Percentiles rank a stretch among this genome's conserved stretches.
These are phyloP conservation scores for Globisporangium echinulatum DNA, from an alignment of 352 stramenopile species.

Conservation along the genomic window DNA sequence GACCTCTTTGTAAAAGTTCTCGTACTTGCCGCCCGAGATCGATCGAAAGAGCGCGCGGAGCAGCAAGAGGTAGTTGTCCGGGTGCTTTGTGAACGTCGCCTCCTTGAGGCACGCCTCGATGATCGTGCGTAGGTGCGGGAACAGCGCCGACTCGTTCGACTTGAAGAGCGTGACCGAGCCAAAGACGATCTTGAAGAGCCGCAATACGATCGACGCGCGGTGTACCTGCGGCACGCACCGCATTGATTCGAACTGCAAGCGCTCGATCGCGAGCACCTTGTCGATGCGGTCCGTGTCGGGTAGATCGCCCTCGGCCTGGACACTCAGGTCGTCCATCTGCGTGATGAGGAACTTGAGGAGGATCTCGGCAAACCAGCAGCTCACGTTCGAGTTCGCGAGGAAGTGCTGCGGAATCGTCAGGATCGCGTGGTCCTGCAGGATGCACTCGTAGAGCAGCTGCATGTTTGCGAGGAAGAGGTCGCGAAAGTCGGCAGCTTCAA, in stretches of 20 bases:
- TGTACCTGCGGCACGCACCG: constrained; percentile 60
- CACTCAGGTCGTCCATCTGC: constrained; percentile 89
- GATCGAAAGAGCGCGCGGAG: constrained; percentile 93
- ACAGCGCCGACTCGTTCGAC: constrained; percentile 93
- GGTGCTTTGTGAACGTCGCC: constrained; percentile 86
- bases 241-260: constrained; percentile 77
- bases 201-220: constrained; percentile 83
- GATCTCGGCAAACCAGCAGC: constrained; percentile 93
- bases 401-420: constrained; percentile 94
- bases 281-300: constrained; percentile 70
- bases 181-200: constrained; percentile 95
- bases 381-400: constrained; percentile 89
- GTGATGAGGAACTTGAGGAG: constrained; percentile 93
- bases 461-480: constrained; percentile 89
- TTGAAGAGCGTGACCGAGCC: constrained; percentile 94
- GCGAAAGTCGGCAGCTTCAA: constrained; percentile 93
- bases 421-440: constrained; percentile 91
- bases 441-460: constrained; percentile 87
- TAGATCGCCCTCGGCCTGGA: constrained; percentile 69
- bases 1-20: constrained; percentile 97
- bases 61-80: constrained; percentile 94
- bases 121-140: constrained; percentile 91
- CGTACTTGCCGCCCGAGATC: constrained; percentile 97
- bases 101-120: constrained; percentile 90
- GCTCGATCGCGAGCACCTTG: constrained; percentile 72